Evolutionary conservation across 2,329 filamentous ascomycete species (phyloP).

Genomic region (Monosporascus ibericus): DNA sequence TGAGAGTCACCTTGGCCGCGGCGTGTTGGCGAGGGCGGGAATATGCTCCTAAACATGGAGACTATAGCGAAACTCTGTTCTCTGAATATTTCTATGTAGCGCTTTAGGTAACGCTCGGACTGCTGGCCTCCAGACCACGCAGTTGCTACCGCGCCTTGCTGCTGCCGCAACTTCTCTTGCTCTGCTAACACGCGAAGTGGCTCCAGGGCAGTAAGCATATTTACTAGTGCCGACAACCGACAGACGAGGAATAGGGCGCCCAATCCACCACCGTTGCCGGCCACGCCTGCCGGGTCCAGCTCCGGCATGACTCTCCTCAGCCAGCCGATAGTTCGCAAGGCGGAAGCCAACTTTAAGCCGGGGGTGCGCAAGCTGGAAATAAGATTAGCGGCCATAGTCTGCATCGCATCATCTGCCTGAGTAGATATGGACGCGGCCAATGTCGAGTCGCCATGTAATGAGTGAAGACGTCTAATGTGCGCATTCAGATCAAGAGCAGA

Average conservation of each 20-base stretch:
- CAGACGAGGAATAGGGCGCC: conserved; percentile 85
- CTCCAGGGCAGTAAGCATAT: conserved; percentile 75
- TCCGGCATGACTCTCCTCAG: conserved; percentile 82
- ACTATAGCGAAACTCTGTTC: conserved; percentile 96
- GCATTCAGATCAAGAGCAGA: conserved; percentile 85
- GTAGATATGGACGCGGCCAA: conserved; percentile 66
- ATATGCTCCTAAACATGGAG: conserved; percentile 89
- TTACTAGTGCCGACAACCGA: conserved; percentile 70
- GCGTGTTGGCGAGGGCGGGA: conserved; percentile 41
- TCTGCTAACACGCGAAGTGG: conserved; percentile 86
- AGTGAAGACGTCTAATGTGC: conserved; percentile 83
- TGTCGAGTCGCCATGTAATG: conserved; percentile 72
- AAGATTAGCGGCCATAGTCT: conserved; percentile 79
- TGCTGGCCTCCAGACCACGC: conserved; percentile 73
- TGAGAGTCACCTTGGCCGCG: conserved; percentile 8
- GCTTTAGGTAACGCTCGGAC: conserved; percentile 87
- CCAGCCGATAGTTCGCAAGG: conserved; percentile 88
- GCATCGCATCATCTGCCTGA: conserved; percentile 83
- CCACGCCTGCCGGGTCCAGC: conserved; percentile 41
- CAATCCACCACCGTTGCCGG: conserved; percentile 57
- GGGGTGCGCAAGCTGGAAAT: conserved; percentile 71
- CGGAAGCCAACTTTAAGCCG: conserved; percentile 78
- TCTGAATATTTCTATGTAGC: conserved; percentile 94
- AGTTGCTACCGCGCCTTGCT: conserved; percentile 31
- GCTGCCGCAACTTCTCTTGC: conserved; percentile 59